These are phyloP conservation scores for Chaetoceros tenuissimus DNA, from an alignment of 108 stramenopile genomes.

Conservation along the genomic window DNA sequence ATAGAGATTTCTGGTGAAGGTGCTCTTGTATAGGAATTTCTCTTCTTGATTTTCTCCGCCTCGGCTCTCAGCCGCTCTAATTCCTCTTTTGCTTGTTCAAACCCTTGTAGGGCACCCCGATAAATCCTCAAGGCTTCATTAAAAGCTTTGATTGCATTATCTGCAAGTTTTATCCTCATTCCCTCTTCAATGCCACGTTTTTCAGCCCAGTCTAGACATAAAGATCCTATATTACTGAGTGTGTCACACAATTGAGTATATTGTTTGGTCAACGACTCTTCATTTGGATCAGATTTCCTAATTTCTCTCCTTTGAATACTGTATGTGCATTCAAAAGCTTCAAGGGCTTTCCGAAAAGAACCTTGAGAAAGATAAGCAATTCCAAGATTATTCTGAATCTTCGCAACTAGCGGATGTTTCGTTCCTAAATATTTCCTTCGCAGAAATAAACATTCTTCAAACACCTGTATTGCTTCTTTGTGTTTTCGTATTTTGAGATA, in stretches of 20 bases:
- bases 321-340: constrained; percentile 30
- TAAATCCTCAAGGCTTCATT: constrained; percentile 43
- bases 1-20: too few relatives aligned
- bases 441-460: constrained; percentile 46
- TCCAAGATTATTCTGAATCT: constrained; percentile 51
- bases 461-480: constrained; percentile 37
- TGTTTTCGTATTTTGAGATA: constrained; percentile 37
- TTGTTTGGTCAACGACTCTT: neutral
- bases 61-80: too few relatives aligned
- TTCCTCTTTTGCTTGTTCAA: too few relatives aligned
- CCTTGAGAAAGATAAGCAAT: constrained; percentile 44
- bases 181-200: constrained; percentile 27
- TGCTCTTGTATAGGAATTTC: too few relatives aligned
- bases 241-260: constrained; percentile 45
- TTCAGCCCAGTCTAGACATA: constrained; percentile 49
- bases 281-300: constrained; percentile 4
- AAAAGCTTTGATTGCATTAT: constrained; percentile 32
- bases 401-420: constrained; percentile 41
- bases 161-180: neutral
- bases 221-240: constrained; percentile 45
- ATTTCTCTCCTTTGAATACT: constrained; percentile 35
- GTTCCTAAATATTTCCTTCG: constrained; percentile 27
- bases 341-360: constrained; percentile 22
- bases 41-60: too few relatives aligned
- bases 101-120: too few relatives aligned